These are phyloP conservation scores for Neoarthrinium moseri DNA, from an alignment of 2,329 filamentous ascomycete species.

Conservation along the genomic window DNA sequence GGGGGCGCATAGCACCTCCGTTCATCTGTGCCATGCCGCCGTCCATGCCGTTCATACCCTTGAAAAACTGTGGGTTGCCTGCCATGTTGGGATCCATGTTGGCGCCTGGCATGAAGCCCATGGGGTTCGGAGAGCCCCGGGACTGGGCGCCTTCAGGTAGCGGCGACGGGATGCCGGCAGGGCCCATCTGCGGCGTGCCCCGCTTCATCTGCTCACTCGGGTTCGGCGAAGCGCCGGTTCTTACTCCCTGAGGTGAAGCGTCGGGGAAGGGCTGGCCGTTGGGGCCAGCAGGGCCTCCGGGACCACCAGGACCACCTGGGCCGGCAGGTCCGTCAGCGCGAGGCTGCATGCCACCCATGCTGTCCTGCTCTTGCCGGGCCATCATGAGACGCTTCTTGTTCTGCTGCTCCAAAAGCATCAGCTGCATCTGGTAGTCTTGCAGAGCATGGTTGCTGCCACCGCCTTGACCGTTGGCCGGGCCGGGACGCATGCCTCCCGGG, in stretches of 20 bases:
- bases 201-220: slow-evolving; percentile 78
- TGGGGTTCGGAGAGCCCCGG: slow-evolving; percentile 62
- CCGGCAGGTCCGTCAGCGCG: slow-evolving; percentile 52
- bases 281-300: slow-evolving; percentile 46
- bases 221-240: slow-evolving; percentile 72
- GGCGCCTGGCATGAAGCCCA: slow-evolving; percentile 61
- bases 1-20: slow-evolving; percentile 61
- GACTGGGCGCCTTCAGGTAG: slow-evolving; percentile 68
- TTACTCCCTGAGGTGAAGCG: slow-evolving; percentile 67
- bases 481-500: slow-evolving; percentile 58
- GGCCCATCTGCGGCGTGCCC: slow-evolving; percentile 71
- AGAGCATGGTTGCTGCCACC: slow-evolving; percentile 73
- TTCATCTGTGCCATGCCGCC: slow-evolving; percentile 62
- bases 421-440: slow-evolving; percentile 86
- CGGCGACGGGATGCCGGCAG: slow-evolving; percentile 67
- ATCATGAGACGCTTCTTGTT: slow-evolving; percentile 85
- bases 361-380: slow-evolving; percentile 78
- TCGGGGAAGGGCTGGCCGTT: slow-evolving; percentile 66
- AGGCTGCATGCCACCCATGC: slow-evolving; percentile 45
- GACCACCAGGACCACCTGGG: slow-evolving; percentile 46
- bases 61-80: slow-evolving; percentile 54
- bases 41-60: slow-evolving; percentile 51
- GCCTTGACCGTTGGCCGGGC: slow-evolving; percentile 42
- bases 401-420: slow-evolving; percentile 84
- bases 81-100: slow-evolving; percentile 62